These are phyloP conservation scores for Botrytis galanthina DNA, from an alignment of 2,329 filamentous ascomycete species.

Conservation along the genomic window DNA sequence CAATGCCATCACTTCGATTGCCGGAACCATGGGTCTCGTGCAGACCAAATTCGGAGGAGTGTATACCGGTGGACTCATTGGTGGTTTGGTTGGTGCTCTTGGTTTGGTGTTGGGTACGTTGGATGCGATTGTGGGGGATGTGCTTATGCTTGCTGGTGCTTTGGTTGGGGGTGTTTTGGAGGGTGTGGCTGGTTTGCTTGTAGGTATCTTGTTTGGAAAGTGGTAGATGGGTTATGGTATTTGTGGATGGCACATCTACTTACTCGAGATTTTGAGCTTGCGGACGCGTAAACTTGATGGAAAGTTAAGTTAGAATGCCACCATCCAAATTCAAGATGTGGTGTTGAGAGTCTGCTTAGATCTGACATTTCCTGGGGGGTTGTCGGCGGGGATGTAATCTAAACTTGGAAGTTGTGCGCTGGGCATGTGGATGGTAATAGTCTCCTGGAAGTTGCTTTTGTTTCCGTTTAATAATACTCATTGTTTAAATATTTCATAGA, in stretches of 20 bases:
- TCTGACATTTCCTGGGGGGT: accelerated
- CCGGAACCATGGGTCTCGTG: background rate
- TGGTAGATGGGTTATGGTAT: background rate
- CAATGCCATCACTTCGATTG: background rate
- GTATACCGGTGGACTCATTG: background rate
- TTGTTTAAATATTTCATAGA: background rate
- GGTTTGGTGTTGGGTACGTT: background rate
- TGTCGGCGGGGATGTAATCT: background rate
- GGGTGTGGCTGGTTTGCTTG: background rate
- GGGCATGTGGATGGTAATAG: background rate
- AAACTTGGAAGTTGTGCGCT: background rate
- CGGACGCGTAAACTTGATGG: background rate
- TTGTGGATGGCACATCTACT: background rate
- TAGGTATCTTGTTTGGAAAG: background rate
- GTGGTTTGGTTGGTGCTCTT: background rate
- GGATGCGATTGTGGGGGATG: background rate
- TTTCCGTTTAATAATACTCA: background rate
- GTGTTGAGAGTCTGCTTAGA: background rate
- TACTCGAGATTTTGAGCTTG: background rate
- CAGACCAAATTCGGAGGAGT: background rate
- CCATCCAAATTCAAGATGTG: background rate
- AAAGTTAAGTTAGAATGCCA: background rate
- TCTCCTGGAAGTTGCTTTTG: background rate
- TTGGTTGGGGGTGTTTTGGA: background rate
- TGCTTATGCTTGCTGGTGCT: background rate